Conservation (phyloP, 2,329 filamentous ascomycete genomes). For the Diatrype stigma region DNA sequence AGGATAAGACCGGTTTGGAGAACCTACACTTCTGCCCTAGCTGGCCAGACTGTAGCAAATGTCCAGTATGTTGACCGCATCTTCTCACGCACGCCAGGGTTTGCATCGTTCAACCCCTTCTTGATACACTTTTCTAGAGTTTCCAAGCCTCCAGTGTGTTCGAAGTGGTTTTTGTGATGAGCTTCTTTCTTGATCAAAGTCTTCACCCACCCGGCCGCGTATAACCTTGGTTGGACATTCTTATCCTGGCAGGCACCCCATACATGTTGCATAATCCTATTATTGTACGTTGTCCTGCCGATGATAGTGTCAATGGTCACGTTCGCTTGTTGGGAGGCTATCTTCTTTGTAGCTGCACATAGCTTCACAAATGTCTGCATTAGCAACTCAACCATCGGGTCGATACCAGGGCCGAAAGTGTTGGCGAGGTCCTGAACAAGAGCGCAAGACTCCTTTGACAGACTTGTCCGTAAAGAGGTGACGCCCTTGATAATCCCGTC, state of each 20-base stretch:
- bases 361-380: constrained; percentile 89
- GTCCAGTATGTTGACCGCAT: constrained; percentile 85
- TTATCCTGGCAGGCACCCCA: constrained; percentile 84
- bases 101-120: constrained; percentile 83
- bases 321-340: constrained; percentile 80
- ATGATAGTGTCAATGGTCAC: constrained; percentile 76
- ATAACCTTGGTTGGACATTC: constrained; percentile 81
- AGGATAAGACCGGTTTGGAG: not conserved
- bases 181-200: constrained; percentile 75
- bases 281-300: constrained; percentile 72
- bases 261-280: constrained; percentile 80
- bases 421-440: constrained; percentile 81
- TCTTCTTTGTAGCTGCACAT: constrained; percentile 86
- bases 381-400: constrained; percentile 84
- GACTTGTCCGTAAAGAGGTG: constrained; percentile 79
- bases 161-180: constrained; percentile 74
- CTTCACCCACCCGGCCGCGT: constrained; percentile 77
- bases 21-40: constrained; percentile 67
- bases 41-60: constrained; percentile 73
- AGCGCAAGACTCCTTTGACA: constrained; percentile 81
- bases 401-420: constrained; percentile 71
- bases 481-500: constrained; percentile 87
- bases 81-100: constrained; percentile 82
- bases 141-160: constrained; percentile 80
- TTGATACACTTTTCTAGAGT: constrained; percentile 83